Evolutionary conservation across 2,329 filamentous ascomycete species (phyloP), one percentile per base, ranked within the genome.

Genomic region (Dendrostoma leiphaemia): DNA sequence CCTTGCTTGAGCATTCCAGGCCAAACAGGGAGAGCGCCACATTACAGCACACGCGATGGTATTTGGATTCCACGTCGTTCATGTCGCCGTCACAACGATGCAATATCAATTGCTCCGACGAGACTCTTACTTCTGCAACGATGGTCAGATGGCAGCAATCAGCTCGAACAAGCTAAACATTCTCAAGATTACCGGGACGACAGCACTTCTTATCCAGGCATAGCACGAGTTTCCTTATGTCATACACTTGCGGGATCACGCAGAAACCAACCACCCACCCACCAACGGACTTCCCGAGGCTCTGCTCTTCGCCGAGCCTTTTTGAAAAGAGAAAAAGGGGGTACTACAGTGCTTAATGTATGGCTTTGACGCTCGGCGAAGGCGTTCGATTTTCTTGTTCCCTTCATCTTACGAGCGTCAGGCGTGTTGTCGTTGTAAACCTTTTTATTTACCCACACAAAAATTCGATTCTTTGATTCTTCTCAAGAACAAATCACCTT

Each of bases 201-300:
- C 45, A 49, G 23, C 45, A 44, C 26, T 34, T 13, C 8, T 29
- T 48, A 28, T 40, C 29, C 17, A 24, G 34, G 41, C 35, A 46
- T 40, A 24, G 51, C 23, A 54, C 51, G 54, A 57, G 31, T 45
- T 54, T 44, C 35, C 43, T 38, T 57, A 37, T 51, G 53, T 52
- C 47, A 54, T 40, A 41, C n/a, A n/a, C n/a, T n/a, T n/a, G n/a
- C n/a, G n/a, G n/a, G n/a, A n/a, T n/a, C n/a, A n/a, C n/a, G n/a
- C n/a, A n/a, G n/a, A n/a, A n/a, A n/a, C n/a, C n/a, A n/a, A n/a
- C n/a, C n/a, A n/a, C n/a, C n/a, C n/a, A n/a, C n/a, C n/a, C n/a
- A n/a, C n/a, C n/a, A n/a, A n/a, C n/a, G n/a, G n/a, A n/a, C n/a
- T n/a, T n/a, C n/a, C n/a, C n/a, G n/a, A n/a, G n/a, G n/a, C n/a